phyloP scores from a whole-genome alignment of 768 basidiomycete species.

The Cyclocybe cylindracea region DNA sequence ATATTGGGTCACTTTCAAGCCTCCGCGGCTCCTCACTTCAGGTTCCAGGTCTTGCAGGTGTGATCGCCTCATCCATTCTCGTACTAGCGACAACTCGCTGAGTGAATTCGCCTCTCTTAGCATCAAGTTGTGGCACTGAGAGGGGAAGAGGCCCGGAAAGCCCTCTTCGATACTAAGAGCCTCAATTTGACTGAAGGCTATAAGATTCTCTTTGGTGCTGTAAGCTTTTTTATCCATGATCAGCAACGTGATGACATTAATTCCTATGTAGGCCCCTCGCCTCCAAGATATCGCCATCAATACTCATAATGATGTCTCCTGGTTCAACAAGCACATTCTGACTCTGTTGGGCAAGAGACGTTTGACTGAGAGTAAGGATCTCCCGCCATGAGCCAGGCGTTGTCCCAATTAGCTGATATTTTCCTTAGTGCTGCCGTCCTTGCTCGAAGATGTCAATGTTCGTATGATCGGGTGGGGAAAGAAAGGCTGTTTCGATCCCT shows the following conservation, averaged over 20 bases:
- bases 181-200: conserved; percentile 33
- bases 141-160: conserved; percentile 21
- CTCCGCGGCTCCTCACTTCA: conserved; percentile 23
- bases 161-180: conserved; percentile 28
- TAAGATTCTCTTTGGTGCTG: conserved; percentile 30
- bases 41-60: conserved; percentile 31
- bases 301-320: neutral
- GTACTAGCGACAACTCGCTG: neutral
- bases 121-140: conserved; percentile 19
- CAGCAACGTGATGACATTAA: conserved; percentile 16
- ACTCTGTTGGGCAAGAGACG: conserved; percentile 22
- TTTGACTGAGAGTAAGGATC: conserved; percentile 18
- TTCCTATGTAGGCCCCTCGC: conserved; percentile 1
- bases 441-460: conserved; percentile 26
- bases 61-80: neutral
- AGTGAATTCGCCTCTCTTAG: conserved; percentile 1
- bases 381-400: no score
- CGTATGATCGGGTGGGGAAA: conserved; percentile 24
- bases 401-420: neutral
- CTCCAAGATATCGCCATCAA: neutral
- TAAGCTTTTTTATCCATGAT: conserved; percentile 9
- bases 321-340: conserved; percentile 8
- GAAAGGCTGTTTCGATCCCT: conserved; percentile 32
- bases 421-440: conserved; percentile 13
- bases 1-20: conserved; percentile 22